phyloP scores from a whole-genome alignment of 768 basidiomycete genomes.

The Amanita pseudoporphyria region DNA sequence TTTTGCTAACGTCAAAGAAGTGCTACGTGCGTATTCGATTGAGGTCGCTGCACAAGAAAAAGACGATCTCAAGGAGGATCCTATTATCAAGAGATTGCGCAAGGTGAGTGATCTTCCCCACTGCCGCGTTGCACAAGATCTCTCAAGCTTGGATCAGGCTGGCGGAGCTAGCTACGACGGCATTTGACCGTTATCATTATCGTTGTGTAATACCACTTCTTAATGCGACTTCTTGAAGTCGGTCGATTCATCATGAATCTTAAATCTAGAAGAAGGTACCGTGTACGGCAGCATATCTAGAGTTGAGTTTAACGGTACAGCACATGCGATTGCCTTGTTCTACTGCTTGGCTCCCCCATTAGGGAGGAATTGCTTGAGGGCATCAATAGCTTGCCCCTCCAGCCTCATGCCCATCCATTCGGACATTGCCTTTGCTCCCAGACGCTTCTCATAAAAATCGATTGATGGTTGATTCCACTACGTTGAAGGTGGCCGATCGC shows the following conservation, averaged over 20 bases:
- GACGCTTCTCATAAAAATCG: slow-evolving; percentile 79
- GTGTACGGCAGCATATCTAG: neutral
- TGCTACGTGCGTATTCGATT: slow-evolving; percentile 72
- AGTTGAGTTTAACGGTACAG: neutral
- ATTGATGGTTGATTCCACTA: slow-evolving; percentile 94
- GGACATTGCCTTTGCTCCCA: slow-evolving; percentile 68
- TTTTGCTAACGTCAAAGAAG: slow-evolving; percentile 75
- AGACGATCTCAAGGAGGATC: slow-evolving; percentile 81
- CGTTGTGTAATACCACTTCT: slow-evolving; percentile 7
- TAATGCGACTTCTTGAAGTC: neutral
- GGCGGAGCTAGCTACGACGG: slow-evolving; percentile 89
- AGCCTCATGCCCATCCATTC: slow-evolving; percentile 91
- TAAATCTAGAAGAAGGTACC: neutral
- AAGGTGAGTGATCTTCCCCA: slow-evolving; percentile 41
- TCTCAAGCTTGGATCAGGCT: slow-evolving; percentile 36
- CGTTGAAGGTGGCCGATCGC: slow-evolving; percentile 10
- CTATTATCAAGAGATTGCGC: slow-evolving; percentile 72
- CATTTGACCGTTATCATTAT: slow-evolving; percentile 32
- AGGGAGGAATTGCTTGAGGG: slow-evolving; percentile 36
- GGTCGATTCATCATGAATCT: neutral
- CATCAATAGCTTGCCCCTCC: slow-evolving; percentile 56
- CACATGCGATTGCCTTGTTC: slow-evolving; percentile 1
- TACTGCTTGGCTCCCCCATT: slow-evolving; percentile 1
- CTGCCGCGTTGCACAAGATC: neutral
- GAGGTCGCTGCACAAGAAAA: slow-evolving; percentile 80